A percentile compares a stretch with the other conserved stretches of the same genome.
These are phyloP conservation scores for Lasiosphaeriaceae sp. DNA, from an alignment of 495 filamentous ascomycete species.

Conservation along the genomic window DNA sequence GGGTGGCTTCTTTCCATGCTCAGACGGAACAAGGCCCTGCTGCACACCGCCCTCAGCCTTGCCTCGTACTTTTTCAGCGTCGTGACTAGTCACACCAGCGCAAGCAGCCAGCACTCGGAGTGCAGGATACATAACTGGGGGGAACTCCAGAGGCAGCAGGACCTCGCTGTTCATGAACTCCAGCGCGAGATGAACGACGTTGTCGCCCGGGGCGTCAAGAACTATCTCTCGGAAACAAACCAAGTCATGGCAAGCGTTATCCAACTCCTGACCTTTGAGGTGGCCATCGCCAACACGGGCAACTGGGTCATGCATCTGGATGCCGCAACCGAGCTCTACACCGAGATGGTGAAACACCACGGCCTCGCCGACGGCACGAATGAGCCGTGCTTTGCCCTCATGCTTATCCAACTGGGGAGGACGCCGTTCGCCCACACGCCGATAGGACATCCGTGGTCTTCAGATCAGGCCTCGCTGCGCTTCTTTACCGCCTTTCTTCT, in stretches of 20 bases:
- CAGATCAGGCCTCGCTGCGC: conserved; percentile 49
- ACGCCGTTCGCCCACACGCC: conserved; percentile 18
- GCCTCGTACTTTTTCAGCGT: conserved; percentile 48
- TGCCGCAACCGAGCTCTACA: conserved; percentile 46
- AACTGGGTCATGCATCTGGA: conserved; percentile 49
- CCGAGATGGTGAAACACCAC: conserved; percentile 35
- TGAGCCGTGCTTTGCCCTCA: conserved; percentile 25
- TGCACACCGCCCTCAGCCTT: conserved; percentile 42
- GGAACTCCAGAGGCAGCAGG: conserved; percentile 35
- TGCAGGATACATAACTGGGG: conserved; percentile 30
- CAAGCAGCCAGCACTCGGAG: conserved; percentile 16
- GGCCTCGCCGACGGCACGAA: conserved; percentile 8
- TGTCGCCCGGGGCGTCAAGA: conserved; percentile 27
- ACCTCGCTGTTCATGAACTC: conserved; percentile 38
- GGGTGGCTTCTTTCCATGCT: conserved; percentile 53
- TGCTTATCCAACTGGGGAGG: conserved; percentile 28
- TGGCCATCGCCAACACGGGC: conserved; percentile 36
- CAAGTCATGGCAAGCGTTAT: conserved; percentile 51
- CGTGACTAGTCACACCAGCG: conserved; percentile 15
- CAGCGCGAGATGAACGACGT: conserved; percentile 39
- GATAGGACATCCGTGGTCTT: conserved; percentile 30
- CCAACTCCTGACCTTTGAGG: conserved; percentile 50
- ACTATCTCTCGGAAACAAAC: conserved; percentile 25
- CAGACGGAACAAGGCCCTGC: conserved; percentile 44
- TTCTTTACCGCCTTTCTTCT: conserved; percentile 50